Conservation (phyloP, 768 basidiomycete species). For the Dentipellis sp. region DNA sequence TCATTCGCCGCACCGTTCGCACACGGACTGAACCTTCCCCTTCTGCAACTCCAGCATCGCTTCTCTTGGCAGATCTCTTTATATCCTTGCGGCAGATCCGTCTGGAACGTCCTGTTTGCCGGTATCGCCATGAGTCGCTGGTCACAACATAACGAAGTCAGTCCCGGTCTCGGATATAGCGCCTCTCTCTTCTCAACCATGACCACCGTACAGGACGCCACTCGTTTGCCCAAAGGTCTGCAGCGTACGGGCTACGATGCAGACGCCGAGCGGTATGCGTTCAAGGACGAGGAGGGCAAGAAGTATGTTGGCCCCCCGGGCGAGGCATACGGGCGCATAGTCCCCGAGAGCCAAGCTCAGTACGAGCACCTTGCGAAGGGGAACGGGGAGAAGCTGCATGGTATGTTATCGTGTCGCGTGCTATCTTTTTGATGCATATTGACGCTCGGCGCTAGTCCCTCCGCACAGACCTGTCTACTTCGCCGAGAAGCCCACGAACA, state of each 20-base stretch:
- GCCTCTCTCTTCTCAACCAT: too few species aligned
- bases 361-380: not conserved
- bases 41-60: too few species aligned
- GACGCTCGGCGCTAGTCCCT: slow-evolving; percentile 2
- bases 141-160: not conserved
- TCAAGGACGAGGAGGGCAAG: slow-evolving; percentile 2
- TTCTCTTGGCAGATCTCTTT: too few species aligned
- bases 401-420: not conserved
- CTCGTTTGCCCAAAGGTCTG: slow-evolving; percentile 8
- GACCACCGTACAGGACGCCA: slow-evolving; percentile 1
- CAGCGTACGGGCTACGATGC: slow-evolving; percentile 10
- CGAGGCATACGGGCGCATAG: slow-evolving; percentile 7
- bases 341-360: slow-evolving; percentile 3
- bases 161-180: not conserved
- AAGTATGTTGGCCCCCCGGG: slow-evolving; percentile 5
- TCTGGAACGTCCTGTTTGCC: too few species aligned
- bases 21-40: too few species aligned
- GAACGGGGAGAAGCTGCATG: not conserved
- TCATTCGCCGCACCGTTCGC: too few species aligned
- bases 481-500: slow-evolving; percentile 1
- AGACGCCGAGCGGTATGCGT: slow-evolving; percentile 6
- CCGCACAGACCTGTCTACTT: slow-evolving; percentile 9
- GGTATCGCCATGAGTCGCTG: too few species aligned
- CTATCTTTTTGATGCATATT: not conserved
- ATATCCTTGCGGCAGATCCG: too few species aligned